Conservation (phyloP, 2,329 filamentous ascomycete species). For the Cordyceps cateniannulata region DNA sequence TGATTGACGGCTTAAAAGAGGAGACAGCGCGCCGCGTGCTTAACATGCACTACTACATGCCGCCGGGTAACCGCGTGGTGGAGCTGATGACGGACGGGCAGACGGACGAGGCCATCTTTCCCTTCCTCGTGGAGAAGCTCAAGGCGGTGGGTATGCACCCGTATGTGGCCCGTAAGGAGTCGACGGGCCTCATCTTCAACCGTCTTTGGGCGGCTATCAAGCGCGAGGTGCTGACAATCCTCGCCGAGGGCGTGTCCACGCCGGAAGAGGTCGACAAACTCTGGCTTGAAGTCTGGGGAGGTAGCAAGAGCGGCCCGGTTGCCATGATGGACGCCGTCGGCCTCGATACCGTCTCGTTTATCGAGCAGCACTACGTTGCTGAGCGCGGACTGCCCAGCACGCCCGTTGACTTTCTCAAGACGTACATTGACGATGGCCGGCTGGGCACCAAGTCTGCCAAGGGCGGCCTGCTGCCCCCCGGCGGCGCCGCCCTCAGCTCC, state of each 20-base stretch:
- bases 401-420: slow-evolving; percentile 38
- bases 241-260: slow-evolving; percentile 42
- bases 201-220: slow-evolving; percentile 52
- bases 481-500: slow-evolving; percentile 9
- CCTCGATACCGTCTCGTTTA: slow-evolving; percentile 46
- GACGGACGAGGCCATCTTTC: slow-evolving; percentile 36
- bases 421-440: slow-evolving; percentile 39
- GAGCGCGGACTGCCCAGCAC: slow-evolving; percentile 38
- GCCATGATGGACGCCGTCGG: slow-evolving; percentile 42
- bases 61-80: slow-evolving; percentile 37
- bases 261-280: slow-evolving; percentile 44
- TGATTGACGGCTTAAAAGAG: slow-evolving; percentile 36
- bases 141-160: slow-evolving; percentile 35
- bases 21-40: slow-evolving; percentile 32
- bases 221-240: slow-evolving; percentile 41
- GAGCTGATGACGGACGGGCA: slow-evolving; percentile 47
- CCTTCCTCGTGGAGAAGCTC: slow-evolving; percentile 35
- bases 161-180: slow-evolving; percentile 37
- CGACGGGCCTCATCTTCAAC: slow-evolving; percentile 49
- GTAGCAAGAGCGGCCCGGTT: slow-evolving; percentile 15
- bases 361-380: slow-evolving; percentile 45
- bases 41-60: slow-evolving; percentile 49
- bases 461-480: slow-evolving; percentile 33
- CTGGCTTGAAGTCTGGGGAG: slow-evolving; percentile 31
- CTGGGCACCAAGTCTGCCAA: slow-evolving; percentile 37